Conservation (phyloP, 129 eudicot species). For the Saussurea involucrata region DNA sequence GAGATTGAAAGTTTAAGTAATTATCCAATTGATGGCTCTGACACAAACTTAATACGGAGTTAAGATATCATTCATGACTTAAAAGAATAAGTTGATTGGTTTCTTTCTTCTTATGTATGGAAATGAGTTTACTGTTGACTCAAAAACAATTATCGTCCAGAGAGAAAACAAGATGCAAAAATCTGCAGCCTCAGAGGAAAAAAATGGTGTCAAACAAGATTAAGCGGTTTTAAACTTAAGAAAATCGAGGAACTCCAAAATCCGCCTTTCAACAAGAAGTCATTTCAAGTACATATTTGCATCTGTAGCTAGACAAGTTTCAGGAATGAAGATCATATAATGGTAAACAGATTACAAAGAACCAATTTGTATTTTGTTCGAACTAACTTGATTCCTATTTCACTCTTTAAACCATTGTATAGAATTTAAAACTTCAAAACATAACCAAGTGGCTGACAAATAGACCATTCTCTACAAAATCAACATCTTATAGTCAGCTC, state of each 20-base stretch:
- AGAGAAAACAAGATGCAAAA: not conserved
- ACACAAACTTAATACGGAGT: not conserved
- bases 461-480: too few species aligned
- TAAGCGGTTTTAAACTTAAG: not conserved
- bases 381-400: conserved; percentile 1
- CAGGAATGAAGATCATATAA: not conserved
- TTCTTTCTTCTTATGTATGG: not conserved
- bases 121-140: not conserved
- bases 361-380: not conserved
- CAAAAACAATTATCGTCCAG: not conserved
- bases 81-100: not conserved
- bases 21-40: not conserved
- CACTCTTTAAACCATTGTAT: not conserved
- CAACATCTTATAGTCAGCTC: too few species aligned
- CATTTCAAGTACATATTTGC: not conserved
- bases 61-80: not conserved
- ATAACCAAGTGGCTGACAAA: not conserved
- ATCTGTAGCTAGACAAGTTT: not conserved
- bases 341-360: not conserved
- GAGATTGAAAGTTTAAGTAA: not conserved
- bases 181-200: not conserved
- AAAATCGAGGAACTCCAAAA: not conserved
- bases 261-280: not conserved
- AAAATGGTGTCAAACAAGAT: not conserved
- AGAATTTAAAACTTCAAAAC: not conserved